A percentile compares a stretch with the other conserved stretches of the same genome.
Evolutionary conservation across 768 basidiomycete genomes (phyloP).

Genomic region (Rhizopogon sp.): DNA sequence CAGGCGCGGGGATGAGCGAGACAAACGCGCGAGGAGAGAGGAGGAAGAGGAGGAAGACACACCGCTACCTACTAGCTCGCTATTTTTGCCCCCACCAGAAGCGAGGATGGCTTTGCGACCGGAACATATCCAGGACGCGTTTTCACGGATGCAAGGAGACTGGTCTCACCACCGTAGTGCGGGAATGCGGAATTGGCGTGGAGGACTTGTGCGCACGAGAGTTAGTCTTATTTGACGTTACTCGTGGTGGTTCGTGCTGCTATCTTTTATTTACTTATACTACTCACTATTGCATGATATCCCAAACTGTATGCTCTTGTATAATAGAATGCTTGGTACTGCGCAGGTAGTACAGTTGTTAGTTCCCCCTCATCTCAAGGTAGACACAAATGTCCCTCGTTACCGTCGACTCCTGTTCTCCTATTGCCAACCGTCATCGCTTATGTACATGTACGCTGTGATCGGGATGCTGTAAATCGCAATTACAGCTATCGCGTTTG

Average conservation of each 20-base stretch:
- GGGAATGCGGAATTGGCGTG: constrained; percentile 87
- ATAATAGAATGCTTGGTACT: too few species aligned
- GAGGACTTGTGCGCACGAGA: constrained; percentile 74
- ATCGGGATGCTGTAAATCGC: too few species aligned
- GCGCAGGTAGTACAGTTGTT: too few species aligned
- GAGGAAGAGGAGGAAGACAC: constrained; percentile 58
- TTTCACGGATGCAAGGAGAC: constrained; percentile 83
- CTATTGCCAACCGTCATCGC: too few species aligned
- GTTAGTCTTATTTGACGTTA: constrained; percentile 65
- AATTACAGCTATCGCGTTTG: too few species aligned
- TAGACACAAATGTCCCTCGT: too few species aligned
- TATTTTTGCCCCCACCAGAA: constrained; percentile 82
- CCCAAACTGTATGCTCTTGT: not conserved
- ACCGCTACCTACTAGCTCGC: constrained; percentile 59
- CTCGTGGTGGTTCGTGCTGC: not conserved
- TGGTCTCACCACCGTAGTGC: constrained; percentile 78
- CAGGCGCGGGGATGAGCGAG: constrained; percentile 33
- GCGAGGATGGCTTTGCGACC: constrained; percentile 73
- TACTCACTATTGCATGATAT: not conserved
- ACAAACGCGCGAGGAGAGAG: constrained; percentile 49
- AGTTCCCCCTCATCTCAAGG: too few species aligned
- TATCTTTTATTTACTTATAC: not conserved
- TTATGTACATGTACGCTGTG: too few species aligned
- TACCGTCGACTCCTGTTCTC: too few species aligned
- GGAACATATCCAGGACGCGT: constrained; percentile 89